Evolutionary conservation across 805 yeast genomes (phyloP).

Genomic region (Metschnikowia gruessii): DNA sequence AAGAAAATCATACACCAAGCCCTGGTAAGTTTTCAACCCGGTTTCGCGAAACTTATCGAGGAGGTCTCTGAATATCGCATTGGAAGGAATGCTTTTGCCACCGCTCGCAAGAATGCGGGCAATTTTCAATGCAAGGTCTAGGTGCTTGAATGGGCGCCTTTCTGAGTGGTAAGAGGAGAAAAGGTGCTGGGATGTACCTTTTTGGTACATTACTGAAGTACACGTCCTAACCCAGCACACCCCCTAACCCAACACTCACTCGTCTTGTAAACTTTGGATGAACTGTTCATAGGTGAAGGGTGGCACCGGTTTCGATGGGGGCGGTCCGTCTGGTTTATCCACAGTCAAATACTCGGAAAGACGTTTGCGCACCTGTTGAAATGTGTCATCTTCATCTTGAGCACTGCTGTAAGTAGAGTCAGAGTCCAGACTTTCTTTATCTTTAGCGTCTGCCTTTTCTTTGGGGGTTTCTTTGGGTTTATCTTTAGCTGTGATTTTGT

Average conservation of each 20-base stretch:
- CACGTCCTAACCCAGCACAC: no score
- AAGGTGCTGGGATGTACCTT: constrained; percentile 17
- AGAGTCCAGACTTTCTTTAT: neutral
- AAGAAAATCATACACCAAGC: constrained; percentile 27
- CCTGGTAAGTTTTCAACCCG: constrained; percentile 26
- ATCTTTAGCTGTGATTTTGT: no score
- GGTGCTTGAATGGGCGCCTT: constrained; percentile 10
- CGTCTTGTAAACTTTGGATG: neutral
- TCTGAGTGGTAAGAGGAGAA: constrained; percentile 19
- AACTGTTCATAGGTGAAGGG: constrained; percentile 1
- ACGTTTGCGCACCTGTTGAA: neutral
- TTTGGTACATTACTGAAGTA: no score
- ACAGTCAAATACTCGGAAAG: constrained; percentile 1
- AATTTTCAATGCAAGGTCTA: constrained; percentile 11
- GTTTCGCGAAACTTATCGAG: constrained; percentile 25
- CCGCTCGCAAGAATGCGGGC: constrained; percentile 14
- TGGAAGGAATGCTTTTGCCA: constrained; percentile 25
- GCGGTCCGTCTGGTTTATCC: neutral
- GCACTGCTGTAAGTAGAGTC: neutral
- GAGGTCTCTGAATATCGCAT: constrained; percentile 24
- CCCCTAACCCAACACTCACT: no score
- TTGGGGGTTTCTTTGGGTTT: no score
- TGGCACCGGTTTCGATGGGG: neutral
- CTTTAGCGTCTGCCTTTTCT: no score
- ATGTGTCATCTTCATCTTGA: neutral